Percentiles rank a stretch among this genome's conserved stretches.
phyloP scores from a whole-genome alignment of 75 land plant genomes.

The Selaginella tamariscina region DNA sequence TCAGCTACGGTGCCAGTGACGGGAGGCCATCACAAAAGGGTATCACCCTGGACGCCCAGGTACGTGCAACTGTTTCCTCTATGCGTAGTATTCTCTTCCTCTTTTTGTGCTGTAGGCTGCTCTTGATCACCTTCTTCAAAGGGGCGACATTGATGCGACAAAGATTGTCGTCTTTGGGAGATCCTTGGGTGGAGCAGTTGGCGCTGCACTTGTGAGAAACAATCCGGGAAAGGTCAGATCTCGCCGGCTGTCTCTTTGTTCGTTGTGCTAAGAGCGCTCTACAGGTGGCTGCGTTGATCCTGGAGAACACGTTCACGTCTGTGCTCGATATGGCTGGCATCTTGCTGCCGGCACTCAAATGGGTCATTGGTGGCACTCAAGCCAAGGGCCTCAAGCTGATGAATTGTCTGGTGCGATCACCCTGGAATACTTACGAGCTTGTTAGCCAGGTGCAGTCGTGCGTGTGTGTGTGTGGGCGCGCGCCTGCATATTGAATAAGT shows the following conservation, averaged over 20 bases:
- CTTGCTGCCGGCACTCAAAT: constrained; percentile 69
- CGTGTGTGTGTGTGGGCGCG: not conserved
- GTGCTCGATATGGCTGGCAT: constrained; percentile 96
- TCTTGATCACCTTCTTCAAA: constrained; percentile 63
- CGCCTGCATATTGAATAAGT: constrained; percentile 13
- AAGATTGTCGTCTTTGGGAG: constrained; percentile 93
- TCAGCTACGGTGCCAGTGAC: constrained; percentile 92
- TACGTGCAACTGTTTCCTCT: too few relatives aligned
- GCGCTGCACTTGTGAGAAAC: constrained; percentile 61
- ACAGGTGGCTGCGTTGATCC: constrained; percentile 76
- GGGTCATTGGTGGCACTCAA: constrained; percentile 73
- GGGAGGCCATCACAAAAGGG: constrained; percentile 93
- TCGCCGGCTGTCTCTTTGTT: not conserved
- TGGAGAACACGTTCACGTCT: constrained; percentile 97
- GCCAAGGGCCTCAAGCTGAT: constrained; percentile 59
- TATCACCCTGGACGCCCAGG: constrained; percentile 83
- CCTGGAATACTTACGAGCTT: constrained; percentile 86
- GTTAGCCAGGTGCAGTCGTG: constrained; percentile 45
- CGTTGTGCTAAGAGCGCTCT: not conserved
- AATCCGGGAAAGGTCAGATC: constrained; percentile 84
- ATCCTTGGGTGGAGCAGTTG: constrained; percentile 98
- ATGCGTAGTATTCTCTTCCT: not conserved
- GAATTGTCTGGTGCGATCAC: constrained; percentile 86
- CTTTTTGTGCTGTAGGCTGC: constrained; percentile 98
- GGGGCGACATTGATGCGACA: constrained; percentile 71